These are phyloP conservation scores for Vicia sativa DNA, from an alignment of 306 rosid species.

Conservation along the genomic window DNA sequence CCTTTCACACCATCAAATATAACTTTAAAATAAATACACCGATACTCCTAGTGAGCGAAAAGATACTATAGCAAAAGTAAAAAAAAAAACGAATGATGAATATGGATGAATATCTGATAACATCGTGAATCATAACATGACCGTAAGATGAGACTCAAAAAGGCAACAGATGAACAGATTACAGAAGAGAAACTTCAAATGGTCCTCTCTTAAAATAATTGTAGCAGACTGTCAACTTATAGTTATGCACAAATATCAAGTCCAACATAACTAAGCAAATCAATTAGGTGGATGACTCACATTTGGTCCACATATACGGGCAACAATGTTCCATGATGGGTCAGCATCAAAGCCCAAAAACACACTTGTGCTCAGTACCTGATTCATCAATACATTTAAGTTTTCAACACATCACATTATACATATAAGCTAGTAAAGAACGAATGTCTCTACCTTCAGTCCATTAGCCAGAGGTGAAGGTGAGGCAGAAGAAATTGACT, in stretches of 20 bases:
- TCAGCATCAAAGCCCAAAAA: conserved; percentile 89
- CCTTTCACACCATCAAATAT: conserved; percentile 26
- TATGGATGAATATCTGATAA: conserved; percentile 12
- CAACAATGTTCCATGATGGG: conserved; percentile 75
- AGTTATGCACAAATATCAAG: conserved; percentile 23
- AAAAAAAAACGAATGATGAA: conserved; percentile 26
- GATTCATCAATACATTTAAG: conserved; percentile 33
- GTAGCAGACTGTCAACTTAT: conserved; percentile 18
- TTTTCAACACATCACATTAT: conserved; percentile 34
- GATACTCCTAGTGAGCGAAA: conserved; percentile 9
- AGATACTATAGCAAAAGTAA: neutral
- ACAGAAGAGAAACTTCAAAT: conserved; percentile 28
- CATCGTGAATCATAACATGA: conserved; percentile 27
- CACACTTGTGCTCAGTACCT: conserved; percentile 63
- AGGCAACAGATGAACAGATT: neutral
- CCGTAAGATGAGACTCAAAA: conserved; percentile 29
- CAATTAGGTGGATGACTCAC: conserved; percentile 55
- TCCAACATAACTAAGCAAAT: conserved; percentile 26
- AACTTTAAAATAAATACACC: conserved; percentile 13
- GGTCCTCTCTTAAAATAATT: conserved; percentile 12
- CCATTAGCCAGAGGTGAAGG: conserved; percentile 52
- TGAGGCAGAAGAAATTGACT: conserved; percentile 44
- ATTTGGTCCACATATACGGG: conserved; percentile 93
- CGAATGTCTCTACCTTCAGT: conserved; percentile 51
- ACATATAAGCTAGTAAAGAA: conserved; percentile 26